Evolutionary conservation across 805 yeast genomes (phyloP), one percentile per base, ranked within the genome.

Genomic region (Maudiozyma saulgeensis): DNA sequence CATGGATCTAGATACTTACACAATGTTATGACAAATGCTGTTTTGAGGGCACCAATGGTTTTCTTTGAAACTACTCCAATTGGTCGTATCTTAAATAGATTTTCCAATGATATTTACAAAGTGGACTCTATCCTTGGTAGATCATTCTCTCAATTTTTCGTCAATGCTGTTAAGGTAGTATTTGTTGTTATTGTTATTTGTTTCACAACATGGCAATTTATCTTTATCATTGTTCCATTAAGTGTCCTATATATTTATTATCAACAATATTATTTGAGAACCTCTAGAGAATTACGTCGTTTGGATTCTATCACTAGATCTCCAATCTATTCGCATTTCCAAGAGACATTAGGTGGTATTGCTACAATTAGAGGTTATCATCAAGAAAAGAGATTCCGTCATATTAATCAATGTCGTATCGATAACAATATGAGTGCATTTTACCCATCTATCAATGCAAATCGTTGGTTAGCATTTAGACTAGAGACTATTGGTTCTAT

Each of bases 381-480:
- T 42, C 90, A 86, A 62, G 74, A 75, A 48, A 67, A 70, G 1
- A 74, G 93, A 64, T 86, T 86, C 62, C 70, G 68, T 42, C 79
- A 72, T 57, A 73, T 84, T 64, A 85, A 84, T 63, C 78, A 79
- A 60, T 70, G 77, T 40, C 79, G 86, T 62, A 77, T 90, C 59
- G 98, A 93, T 63, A 78, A 78, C 59, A 91, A 93, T 65, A 80
- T 91, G 84, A 77, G 85, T 58, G 98, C 98, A 0, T 88, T 79
- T 61, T 95, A 88, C 73, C 96, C 97, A 28, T 78, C 96, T 11
- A 81, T 89, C 50, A 84, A 87, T 64, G 90, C 96, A 12, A 93
- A 95, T 67, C 81, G 99, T 71, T 93, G 99, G 99, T 77, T 93
- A 53, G 96, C 98, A 9, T 96, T 88, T 11, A 78, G 99, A 62